Percentiles rank a stretch among this genome's conserved stretches.
phyloP scores from a whole-genome alignment of 2,329 filamentous ascomycete species.

The Colletotrichum lupini region DNA sequence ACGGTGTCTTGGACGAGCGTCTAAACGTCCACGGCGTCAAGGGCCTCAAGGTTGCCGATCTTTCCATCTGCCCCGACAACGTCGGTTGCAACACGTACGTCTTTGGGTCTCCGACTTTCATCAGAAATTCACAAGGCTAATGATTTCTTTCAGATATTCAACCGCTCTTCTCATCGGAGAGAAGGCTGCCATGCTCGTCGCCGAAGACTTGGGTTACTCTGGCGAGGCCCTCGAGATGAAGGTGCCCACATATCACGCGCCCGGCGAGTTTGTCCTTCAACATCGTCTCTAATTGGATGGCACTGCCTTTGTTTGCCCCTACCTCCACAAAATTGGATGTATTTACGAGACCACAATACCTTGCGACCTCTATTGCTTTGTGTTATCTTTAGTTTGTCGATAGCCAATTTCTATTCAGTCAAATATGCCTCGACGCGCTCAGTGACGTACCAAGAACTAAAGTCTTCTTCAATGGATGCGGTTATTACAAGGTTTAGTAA shows the following conservation, averaged over 20 bases:
- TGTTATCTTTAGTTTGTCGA: neutral
- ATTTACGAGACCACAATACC: slow-evolving; percentile 20
- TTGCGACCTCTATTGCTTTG: neutral
- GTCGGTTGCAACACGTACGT: slow-evolving; percentile 75
- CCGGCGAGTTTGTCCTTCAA: slow-evolving; percentile 55
- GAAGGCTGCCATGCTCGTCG: slow-evolving; percentile 76
- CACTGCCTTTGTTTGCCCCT: neutral
- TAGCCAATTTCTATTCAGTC: neutral
- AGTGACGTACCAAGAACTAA: neutral
- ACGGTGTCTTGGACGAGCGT: slow-evolving; percentile 81
- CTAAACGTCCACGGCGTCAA: slow-evolving; percentile 83
- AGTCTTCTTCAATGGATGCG: neutral
- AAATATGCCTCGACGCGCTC: neutral
- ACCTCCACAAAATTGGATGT: slow-evolving; percentile 5
- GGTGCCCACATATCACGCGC: slow-evolving; percentile 72
- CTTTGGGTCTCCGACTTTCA: neutral
- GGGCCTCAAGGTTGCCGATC: slow-evolving; percentile 80
- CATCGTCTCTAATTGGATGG: slow-evolving; percentile 50
- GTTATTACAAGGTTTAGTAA: neutral
- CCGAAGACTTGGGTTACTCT: slow-evolving; percentile 79
- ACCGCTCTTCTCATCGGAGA: slow-evolving; percentile 81
- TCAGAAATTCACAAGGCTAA: slow-evolving; percentile 29
- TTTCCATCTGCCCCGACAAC: slow-evolving; percentile 83
- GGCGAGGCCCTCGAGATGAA: slow-evolving; percentile 82
- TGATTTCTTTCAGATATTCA: slow-evolving; percentile 59